Percentiles rank a stretch among this genome's conserved stretches.
Conservation (phyloP, 75 land plant species). For the Cunninghamia lanceolata region DNA sequence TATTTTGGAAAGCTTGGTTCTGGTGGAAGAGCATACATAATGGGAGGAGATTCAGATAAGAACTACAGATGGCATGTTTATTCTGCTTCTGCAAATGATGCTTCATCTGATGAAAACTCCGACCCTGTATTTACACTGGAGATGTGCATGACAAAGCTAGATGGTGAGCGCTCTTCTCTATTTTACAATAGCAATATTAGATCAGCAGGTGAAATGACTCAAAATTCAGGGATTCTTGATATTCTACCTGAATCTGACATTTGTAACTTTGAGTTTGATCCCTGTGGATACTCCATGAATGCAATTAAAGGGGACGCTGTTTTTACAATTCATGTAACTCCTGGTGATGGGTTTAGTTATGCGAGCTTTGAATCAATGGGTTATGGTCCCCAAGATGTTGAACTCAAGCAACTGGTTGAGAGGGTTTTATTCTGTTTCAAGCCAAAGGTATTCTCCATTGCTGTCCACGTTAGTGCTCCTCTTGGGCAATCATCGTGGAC, state of each 20-base stretch:
- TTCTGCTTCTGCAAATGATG: no score
- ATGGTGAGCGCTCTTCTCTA: constrained; percentile 36
- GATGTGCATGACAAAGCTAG: no score
- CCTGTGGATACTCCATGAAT: no score
- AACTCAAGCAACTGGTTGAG: no score
- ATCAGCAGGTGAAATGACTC: constrained; percentile 58
- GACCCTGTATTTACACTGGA: no score
- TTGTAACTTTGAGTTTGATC: no score
- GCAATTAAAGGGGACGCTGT: no score
- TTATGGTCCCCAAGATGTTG: no score
- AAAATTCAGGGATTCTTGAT: constrained; percentile 44
- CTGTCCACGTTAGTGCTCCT: constrained; percentile 27
- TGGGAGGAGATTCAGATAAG: constrained; percentile 35
- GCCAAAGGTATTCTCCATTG: no score
- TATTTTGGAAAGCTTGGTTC: constrained; percentile 37
- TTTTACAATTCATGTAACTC: no score
- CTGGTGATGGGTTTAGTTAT: constrained; percentile 87
- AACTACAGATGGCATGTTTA: constrained; percentile 57
- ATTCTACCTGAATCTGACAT: constrained; percentile 63
- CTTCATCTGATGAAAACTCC: no score
- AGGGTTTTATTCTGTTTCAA: no score
- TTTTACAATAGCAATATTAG: constrained; percentile 42
- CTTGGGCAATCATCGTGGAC: constrained; percentile 16
- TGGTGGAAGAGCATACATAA: constrained; percentile 52
- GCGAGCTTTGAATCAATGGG: constrained; percentile 85